A percentile compares a stretch with the other conserved stretches of the same genome.
These are phyloP conservation scores for Polygonum aviculare DNA, from an alignment of 148 eudicot species.

Conservation along the genomic window DNA sequence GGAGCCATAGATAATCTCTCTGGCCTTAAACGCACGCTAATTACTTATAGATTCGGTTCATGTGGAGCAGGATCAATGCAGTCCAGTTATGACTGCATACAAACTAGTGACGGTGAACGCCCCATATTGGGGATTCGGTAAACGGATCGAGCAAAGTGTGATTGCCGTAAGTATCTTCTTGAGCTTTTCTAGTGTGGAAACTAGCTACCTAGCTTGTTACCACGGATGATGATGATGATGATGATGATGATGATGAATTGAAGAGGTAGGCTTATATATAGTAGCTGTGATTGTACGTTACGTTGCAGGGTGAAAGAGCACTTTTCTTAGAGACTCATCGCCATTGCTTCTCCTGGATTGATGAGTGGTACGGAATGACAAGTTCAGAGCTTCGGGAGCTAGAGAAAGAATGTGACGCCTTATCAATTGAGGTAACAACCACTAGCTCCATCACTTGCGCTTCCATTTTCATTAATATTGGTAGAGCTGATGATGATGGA, in stretches of 20 bases:
- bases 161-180: slow-evolving; percentile 30
- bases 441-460: no score
- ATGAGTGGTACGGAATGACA: slow-evolving; percentile 50
- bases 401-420: slow-evolving; percentile 27
- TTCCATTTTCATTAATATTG: not conserved
- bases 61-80: slow-evolving; percentile 28
- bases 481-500: not conserved
- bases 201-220: no score
- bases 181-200: not conserved
- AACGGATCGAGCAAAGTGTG: slow-evolving; percentile 44
- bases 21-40: no score
- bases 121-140: slow-evolving; percentile 72
- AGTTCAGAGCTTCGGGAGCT: slow-evolving; percentile 31
- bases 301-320: slow-evolving; percentile 60
- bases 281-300: no score
- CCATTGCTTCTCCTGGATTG: slow-evolving; percentile 59
- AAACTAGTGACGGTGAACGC: slow-evolving; percentile 59
- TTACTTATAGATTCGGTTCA: not conserved
- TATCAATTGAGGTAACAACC: slow-evolving; percentile 17
- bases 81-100: slow-evolving; percentile 67
- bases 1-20: no score
- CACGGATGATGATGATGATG: no score
- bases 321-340: slow-evolving; percentile 58
- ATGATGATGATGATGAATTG: no score
- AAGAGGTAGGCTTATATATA: no score